A percentile compares a stretch with the other conserved stretches of the same genome.
phyloP scores from a whole-genome alignment of 1,284 basidiomycete genomes.

The Sanguinoderma infundibulare region DNA sequence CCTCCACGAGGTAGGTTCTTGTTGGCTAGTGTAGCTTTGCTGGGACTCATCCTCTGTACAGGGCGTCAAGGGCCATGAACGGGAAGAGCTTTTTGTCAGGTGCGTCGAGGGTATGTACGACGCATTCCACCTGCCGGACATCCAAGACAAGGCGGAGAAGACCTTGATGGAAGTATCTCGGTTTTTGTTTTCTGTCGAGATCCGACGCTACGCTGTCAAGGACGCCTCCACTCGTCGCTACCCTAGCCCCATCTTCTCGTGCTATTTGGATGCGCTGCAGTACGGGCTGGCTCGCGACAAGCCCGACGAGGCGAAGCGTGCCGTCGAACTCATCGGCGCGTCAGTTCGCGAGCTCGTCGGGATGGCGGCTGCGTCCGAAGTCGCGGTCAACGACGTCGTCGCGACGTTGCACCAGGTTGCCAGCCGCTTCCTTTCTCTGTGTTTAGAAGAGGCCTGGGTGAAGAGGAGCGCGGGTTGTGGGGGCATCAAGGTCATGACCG shows the following conservation, averaged over 20 bases:
- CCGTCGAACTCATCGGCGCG: constrained; percentile 60
- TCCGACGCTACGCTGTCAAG: constrained; percentile 58
- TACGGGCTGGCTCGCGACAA: constrained; percentile 72
- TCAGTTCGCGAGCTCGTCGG: constrained; percentile 74
- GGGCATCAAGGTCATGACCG: constrained; percentile 82
- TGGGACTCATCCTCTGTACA: constrained; percentile 32
- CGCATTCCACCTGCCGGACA: constrained; percentile 73
- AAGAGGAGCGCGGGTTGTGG: constrained; percentile 87
- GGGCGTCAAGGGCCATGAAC: constrained; percentile 76
- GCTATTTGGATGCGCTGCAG: constrained; percentile 80
- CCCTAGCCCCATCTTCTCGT: constrained; percentile 65
- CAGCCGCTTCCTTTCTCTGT: constrained; percentile 80
- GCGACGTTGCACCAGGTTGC: constrained; percentile 79
- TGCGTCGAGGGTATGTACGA: constrained; percentile 84
- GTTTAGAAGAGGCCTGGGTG: constrained; percentile 88
- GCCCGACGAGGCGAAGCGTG: constrained; percentile 60
- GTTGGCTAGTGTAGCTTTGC: background rate
- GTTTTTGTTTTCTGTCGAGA: constrained; percentile 70
- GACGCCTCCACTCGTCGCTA: constrained; percentile 59
- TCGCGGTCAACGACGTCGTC: constrained; percentile 58
- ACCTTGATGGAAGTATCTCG: constrained; percentile 73
- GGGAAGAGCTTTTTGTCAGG: constrained; percentile 74
- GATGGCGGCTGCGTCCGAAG: constrained; percentile 51
- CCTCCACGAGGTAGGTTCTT: constrained; percentile 71
- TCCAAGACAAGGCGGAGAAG: constrained; percentile 69